Base-by-base conservation (phyloP, 23 red algal species). In the Gracilariopsis chorda region DNA sequence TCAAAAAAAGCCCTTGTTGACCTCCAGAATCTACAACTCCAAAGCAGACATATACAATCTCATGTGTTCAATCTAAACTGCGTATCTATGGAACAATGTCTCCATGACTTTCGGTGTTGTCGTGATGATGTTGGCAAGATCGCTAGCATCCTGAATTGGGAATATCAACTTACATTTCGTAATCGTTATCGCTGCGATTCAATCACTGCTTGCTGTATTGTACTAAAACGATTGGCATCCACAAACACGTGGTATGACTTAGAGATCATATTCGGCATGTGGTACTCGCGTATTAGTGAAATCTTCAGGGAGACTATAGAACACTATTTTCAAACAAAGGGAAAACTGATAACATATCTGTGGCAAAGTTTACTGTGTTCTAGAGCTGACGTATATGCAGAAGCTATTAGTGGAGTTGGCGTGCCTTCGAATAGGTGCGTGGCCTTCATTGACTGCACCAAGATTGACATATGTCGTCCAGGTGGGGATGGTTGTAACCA, bases 391-490 rank as follows among this genome's bases (percentile, higher is more conserved):
- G 2, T 77, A 5, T 92, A 76, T 39, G 25, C 62, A 45, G 41
- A 75, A 8, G 48, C 24, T 61, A 34, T 91, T 0, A 4, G 20
- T 55, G 11, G 67, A 10, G 29, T 19, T n/a, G 55, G 9, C 11
- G 63, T 77, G 10, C 46, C 67, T 77, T 16, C 58, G 36, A 20
- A 71, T 29, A 27, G 40, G 28, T 92, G 62, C 45, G 10, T 83
- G 5, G 88, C 77, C 27, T 92, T 82, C 43, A 72, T 83, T 27
- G 60, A 92, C 32, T 82, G 77, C 45, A 92, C 78, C n/a, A n/a
- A n/a, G 0, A 49, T 56, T 23, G 44, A 24, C 11, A 79, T 67
- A 20, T 60, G 40, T n/a, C n/a, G n/a, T n/a, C n/a, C n/a, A n/a
- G n/a, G n/a, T n/a, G n/a, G n/a, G n/a, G n/a, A n/a, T n/a, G n/a